phyloP scores from a whole-genome alignment of 495 filamentous ascomycete genomes.

The Letharia lupina region DNA sequence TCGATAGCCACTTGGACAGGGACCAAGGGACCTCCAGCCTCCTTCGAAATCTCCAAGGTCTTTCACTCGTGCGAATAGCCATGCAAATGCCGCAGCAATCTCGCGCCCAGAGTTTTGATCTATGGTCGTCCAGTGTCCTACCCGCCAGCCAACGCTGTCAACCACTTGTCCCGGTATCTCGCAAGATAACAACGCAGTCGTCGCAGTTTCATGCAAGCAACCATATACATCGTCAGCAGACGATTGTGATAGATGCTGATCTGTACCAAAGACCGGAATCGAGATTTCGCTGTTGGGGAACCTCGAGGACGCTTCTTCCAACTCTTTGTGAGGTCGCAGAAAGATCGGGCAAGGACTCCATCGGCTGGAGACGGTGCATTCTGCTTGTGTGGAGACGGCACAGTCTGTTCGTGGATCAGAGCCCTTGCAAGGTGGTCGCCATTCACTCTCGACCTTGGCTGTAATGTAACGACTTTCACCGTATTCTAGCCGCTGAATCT shows the following conservation, averaged over 20 bases:
- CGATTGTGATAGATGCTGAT: background rate
- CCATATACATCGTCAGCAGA: constrained; percentile 7
- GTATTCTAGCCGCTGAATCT: constrained; percentile 42
- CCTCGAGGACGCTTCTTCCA: background rate
- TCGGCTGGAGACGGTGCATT: constrained; percentile 22
- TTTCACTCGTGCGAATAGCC: constrained; percentile 31
- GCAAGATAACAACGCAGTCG: constrained; percentile 27
- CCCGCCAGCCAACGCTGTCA: constrained; percentile 25
- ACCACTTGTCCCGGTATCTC: constrained; percentile 20
- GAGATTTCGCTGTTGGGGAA: background rate
- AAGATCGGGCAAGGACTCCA: constrained; percentile 21
- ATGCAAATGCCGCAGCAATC: constrained; percentile 31
- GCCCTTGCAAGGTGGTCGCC: constrained; percentile 15
- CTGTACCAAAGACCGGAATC: background rate
- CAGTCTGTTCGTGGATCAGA: background rate
- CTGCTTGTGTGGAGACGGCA: background rate
- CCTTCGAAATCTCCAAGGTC: constrained; percentile 19
- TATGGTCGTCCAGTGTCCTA: constrained; percentile 28
- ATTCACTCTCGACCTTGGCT: constrained; percentile 30
- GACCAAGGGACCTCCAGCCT: constrained; percentile 20
- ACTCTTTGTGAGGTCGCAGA: background rate
- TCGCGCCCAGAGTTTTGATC: constrained; percentile 27
- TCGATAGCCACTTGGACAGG: constrained; percentile 17
- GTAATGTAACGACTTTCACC: constrained; percentile 46
- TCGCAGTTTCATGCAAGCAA: constrained; percentile 15